Evolutionary conservation across 2,329 filamentous ascomycete genomes (phyloP), one percentile per base, ranked within the genome.

Genomic region (Diaporthe citri): DNA sequence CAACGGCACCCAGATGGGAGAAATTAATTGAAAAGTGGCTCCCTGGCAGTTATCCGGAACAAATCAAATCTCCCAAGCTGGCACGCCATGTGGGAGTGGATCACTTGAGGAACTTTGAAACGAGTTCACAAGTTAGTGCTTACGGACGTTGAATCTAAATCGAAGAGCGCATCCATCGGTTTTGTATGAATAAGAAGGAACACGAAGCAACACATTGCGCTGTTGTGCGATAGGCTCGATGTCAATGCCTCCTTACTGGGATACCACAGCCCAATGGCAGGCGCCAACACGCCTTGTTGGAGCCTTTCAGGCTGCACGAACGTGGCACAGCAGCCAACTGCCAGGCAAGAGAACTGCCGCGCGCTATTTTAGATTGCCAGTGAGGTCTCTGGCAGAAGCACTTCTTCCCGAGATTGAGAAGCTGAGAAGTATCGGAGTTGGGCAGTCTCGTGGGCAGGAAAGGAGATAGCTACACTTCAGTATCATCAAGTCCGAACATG

Each of bases 61-160:
- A 22, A 46, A 64, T 43, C 59, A 25, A 13, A 62, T 43, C n/a
- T 46, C n/a, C n/a, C 5, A 34, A 20, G 46, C 22, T 34, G 31
- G 22, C 20, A 28, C n/a, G 25, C 22, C 34, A 12, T 52, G 25
- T 52, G 43, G 46, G 8, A 25, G 20, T 28, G 43, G 31, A 39
- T 36, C 48, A 67, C 13, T 7, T 52, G n/a, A 39, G n/a, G 41
- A 28, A 7, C 13, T 20, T 39, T 52, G 64, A 25, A 52, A 52
- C 64, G n/a, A 39, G 22, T 39, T 4, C 41, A n/a, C 3, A n/a
- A 51, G 8, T 51, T 67, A 67, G 64, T 67, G 64, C 64, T 67
- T 67, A 67, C n/a, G 31, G 46, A 52, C 46, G 46, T 39, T 52
- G 46, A 9, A 28, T 67, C 22, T 22, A 15, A 20, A 67, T 17